Evolutionary conservation across 2,329 filamentous ascomycete genomes (phyloP), one percentile per base, ranked within the genome.

Genomic region (Cytospora paraplurivora): DNA sequence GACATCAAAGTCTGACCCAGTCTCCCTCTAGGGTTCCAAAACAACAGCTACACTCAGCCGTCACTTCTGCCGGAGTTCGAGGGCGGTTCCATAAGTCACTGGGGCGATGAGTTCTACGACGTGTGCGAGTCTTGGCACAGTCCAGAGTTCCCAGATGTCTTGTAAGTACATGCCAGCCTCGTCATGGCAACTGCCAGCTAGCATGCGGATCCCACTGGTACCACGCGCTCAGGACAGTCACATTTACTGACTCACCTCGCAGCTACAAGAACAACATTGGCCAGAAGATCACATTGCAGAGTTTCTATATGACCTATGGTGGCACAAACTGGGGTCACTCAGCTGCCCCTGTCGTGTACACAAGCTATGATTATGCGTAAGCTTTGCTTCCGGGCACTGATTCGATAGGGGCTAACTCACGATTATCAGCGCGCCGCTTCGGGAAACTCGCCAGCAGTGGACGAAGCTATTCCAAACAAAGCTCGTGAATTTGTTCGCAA

Each of bases 301-400:
- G 76, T 53, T 64, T 84, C 15, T 85, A 84, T 67, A 84, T 85
- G 76, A 76, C 77, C 0, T 82, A 76, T 67, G 82, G 82, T n/a
- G 82, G 82, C 1, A 85, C 82, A 0, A 84, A 82, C 65, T 85
- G 82, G 82, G 82, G 80, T 8, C 79, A 84, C 59, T 77, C 76
- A 53, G 79, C 77, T 49, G 77, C 78, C 4, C 79, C 79, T 0
- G 78, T 81, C 27, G 82, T 85, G 0, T 84, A 83, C 64, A 77
- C 75, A 2, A 76, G 74, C 52, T 78, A 78, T 63, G 77, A 79
- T 64, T 79, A 78, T 60, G 73, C 64, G 69, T 69, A 34, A 55
- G 56, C 38, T 13, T 8, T 15, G n/a, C 37, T 27, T 32, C 10
- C n/a, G n/a, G 21, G 3, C 15, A 53, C 19, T 13, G 10, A 3